Evolutionary conservation across 164 flowering plant genomes (phyloP).

Genomic region (Pachysandra terminalis): DNA sequence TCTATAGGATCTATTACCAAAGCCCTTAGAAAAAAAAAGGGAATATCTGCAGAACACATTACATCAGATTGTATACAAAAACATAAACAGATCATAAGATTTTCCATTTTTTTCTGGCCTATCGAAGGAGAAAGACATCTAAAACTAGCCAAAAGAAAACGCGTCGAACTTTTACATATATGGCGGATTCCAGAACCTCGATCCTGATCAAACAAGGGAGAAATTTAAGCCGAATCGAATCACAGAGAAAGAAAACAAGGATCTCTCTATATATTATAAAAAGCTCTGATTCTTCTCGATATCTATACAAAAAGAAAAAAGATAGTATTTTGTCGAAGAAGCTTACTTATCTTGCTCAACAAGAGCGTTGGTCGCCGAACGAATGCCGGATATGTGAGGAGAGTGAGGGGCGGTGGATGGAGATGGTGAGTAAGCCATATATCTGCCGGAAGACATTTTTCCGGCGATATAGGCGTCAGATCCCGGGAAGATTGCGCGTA

Average conservation of each 20-base stretch:
- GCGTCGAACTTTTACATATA: background rate
- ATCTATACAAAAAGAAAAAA: background rate
- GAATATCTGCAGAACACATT: background rate
- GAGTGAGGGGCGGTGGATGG: conserved; percentile 83
- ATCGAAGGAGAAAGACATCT: background rate
- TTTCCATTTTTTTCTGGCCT: background rate
- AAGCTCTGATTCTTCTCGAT: too few relatives aligned
- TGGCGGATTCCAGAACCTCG: background rate
- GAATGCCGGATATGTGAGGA: conserved; percentile 70
- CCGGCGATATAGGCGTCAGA: conserved; percentile 26
- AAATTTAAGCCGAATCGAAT: background rate
- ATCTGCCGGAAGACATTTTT: conserved; percentile 70
- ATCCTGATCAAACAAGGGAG: background rate
- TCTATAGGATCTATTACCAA: background rate
- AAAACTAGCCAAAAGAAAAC: background rate
- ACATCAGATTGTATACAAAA: background rate
- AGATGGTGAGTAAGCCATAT: conserved; percentile 93
- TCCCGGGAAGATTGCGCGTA: conserved; percentile 21
- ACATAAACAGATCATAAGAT: background rate
- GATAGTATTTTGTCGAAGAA: background rate
- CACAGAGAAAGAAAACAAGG: background rate
- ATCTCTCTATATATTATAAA: background rate
- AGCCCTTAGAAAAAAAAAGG: background rate
- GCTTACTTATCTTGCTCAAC: conserved; percentile 85
- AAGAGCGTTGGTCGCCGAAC: conserved; percentile 55